A percentile compares a stretch with the other conserved stretches of the same genome.
Conservation (phyloP, 2,329 filamentous ascomycete genomes). For the Neonectria sp. region DNA sequence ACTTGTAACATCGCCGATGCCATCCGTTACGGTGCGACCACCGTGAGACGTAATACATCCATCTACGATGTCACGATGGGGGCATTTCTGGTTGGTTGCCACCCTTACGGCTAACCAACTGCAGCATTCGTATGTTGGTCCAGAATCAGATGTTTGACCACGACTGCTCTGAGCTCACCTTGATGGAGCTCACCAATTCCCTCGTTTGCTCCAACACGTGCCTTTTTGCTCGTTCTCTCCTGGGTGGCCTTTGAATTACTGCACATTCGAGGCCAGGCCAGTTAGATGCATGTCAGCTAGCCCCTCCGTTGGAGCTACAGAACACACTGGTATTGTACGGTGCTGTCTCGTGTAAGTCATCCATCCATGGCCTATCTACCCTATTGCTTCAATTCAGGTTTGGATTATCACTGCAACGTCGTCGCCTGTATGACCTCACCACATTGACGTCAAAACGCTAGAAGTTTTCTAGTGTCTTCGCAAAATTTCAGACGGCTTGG, state of each 20-base stretch:
- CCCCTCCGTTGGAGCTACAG: neutral
- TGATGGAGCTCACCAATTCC: conserved; percentile 14
- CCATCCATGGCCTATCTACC: neutral
- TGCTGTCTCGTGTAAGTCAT: neutral
- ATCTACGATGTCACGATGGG: conserved; percentile 16
- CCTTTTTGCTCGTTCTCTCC: no score
- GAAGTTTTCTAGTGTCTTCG: neutral
- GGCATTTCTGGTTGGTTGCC: conserved; percentile 6
- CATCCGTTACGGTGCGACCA: conserved; percentile 10
- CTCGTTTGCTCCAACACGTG: conserved; percentile 11
- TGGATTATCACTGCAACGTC: neutral
- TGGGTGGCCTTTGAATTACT: neutral
- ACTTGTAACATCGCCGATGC: neutral
- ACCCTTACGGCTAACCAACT: neutral
- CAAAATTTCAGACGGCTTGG: neutral
- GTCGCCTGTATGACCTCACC: neutral
- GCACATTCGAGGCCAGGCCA: conserved; percentile 1
- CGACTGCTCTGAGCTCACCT: neutral
- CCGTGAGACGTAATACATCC: conserved; percentile 25
- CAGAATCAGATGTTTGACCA: conserved; percentile 25
- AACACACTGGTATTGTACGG: neutral
- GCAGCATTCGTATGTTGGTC: neutral
- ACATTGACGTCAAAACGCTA: neutral
- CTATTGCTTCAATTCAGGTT: neutral
- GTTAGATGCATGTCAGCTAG: neutral